These are phyloP conservation scores for Podila epicladia DNA, from an alignment of 192 early-diverging fungal species.

Conservation along the genomic window DNA sequence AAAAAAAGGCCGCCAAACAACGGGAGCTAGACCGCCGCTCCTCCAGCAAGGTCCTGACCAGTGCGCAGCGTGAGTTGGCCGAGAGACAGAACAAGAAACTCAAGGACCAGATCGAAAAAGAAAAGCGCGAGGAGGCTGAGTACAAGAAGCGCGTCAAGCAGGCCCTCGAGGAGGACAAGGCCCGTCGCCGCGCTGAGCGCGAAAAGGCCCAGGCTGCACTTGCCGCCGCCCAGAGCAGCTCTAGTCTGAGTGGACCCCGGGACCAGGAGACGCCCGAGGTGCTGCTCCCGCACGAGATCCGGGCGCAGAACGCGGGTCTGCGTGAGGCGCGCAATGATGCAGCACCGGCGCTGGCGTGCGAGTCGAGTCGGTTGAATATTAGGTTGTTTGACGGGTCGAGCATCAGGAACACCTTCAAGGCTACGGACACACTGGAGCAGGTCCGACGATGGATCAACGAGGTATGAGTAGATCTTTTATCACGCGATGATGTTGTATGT, in stretches of 20 bases:
- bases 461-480: too few species aligned
- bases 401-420: conserved; percentile 46
- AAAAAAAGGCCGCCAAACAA: conserved; percentile 25
- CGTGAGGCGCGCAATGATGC: conserved; percentile 32
- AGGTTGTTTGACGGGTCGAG: conserved; percentile 47
- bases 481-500: too few species aligned
- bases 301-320: conserved; percentile 26
- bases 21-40: conserved; percentile 27
- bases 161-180: conserved; percentile 42
- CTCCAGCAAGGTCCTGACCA: conserved; percentile 25
- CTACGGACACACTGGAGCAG: conserved; percentile 35
- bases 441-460: conserved; percentile 41
- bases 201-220: conserved; percentile 22
- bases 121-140: conserved; percentile 45
- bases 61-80: conserved; percentile 21
- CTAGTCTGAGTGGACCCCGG: neutral
- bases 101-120: conserved; percentile 45
- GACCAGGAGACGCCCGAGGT: neutral
- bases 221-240: neutral
- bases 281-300: conserved; percentile 5
- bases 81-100: conserved; percentile 42
- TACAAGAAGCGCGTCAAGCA: conserved; percentile 39
- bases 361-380: conserved; percentile 38
- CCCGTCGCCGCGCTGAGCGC: conserved; percentile 23
- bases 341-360: conserved; percentile 29